Percentiles rank a stretch among this genome's conserved stretches.
Conservation (phyloP, 192 early-diverging fungal species). For the Backusella westeae region DNA sequence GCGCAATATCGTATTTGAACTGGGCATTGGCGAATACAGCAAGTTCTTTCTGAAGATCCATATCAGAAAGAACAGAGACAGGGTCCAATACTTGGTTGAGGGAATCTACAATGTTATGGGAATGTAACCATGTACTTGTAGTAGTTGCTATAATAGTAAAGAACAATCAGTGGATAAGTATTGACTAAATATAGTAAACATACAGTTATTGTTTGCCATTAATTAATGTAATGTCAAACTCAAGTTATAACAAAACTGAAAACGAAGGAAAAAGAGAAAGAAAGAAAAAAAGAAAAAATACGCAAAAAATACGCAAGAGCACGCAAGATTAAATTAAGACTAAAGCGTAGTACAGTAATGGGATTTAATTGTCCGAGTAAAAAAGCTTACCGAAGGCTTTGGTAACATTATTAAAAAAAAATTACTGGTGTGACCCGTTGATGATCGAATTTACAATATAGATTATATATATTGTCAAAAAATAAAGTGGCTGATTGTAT, state of each 20-base stretch:
- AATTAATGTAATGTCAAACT: slow-evolving; percentile 2
- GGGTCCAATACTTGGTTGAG: slow-evolving; percentile 14
- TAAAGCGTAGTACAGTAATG: slow-evolving; percentile 3
- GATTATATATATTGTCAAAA: background rate
- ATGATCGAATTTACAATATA: background rate
- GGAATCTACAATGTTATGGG: slow-evolving; percentile 15
- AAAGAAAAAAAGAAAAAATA: background rate
- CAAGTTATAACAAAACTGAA: slow-evolving; percentile 1
- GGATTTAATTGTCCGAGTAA: background rate
- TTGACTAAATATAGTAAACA: slow-evolving; percentile 12
- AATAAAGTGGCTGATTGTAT: background rate
- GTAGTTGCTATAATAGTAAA: slow-evolving; percentile 4
- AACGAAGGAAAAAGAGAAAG: background rate
- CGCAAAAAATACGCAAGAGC: slow-evolving; percentile 13
- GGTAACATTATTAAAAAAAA: background rate
- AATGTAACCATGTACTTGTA: slow-evolving; percentile 15
- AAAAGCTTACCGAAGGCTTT: background rate
- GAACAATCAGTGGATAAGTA: background rate
- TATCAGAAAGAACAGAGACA: slow-evolving; percentile 49
- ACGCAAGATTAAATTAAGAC: background rate
- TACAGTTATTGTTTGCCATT: background rate
- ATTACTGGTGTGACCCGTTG: background rate
- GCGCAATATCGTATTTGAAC: slow-evolving; percentile 56
- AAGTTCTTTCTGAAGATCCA: slow-evolving; percentile 64
- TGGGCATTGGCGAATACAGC: slow-evolving; percentile 68